Evolutionary conservation across 2,329 filamentous ascomycete species (phyloP).

Genomic region (Blastomyces percursus): DNA sequence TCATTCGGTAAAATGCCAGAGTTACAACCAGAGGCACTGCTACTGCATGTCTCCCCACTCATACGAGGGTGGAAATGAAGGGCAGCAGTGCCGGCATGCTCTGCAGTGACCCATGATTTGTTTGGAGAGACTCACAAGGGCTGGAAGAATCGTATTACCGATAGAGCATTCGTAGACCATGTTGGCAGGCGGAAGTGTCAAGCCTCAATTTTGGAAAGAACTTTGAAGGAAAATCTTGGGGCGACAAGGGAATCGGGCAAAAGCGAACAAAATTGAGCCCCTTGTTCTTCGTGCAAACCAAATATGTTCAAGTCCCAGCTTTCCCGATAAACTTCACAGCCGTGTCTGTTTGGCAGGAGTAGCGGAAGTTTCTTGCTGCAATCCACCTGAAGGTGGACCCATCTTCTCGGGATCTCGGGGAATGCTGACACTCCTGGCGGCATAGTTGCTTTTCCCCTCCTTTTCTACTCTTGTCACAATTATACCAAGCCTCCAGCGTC

Average conservation of each 20-base stretch:
- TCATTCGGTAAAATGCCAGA: not conserved
- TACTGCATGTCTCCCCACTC: not conserved
- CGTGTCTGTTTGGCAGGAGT: not conserved
- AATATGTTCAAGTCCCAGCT: not conserved
- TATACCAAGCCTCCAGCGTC: not conserved
- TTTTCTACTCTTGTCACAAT: not conserved
- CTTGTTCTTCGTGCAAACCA: not conserved
- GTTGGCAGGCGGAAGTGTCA: not conserved
- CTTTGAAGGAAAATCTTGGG: not conserved
- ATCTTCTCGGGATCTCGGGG: conserved; percentile 4
- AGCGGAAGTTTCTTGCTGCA: not conserved
- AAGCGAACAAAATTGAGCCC: not conserved
- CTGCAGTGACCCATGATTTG: not conserved
- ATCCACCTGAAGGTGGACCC: not conserved
- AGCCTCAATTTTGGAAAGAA: not conserved
- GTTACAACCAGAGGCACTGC: not conserved
- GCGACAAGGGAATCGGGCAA: not conserved
- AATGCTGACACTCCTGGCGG: not conserved
- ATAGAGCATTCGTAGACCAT: not conserved
- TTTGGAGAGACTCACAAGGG: not conserved
- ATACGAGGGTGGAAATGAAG: not conserved
- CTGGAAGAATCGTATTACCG: not conserved
- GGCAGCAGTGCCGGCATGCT: not conserved
- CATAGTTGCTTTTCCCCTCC: not conserved
- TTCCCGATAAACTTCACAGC: not conserved